Percentiles rank a stretch among this genome's conserved stretches.
Evolutionary conservation across 2,329 filamentous ascomycete species (phyloP).

Genomic region (Fusarium nanum): DNA sequence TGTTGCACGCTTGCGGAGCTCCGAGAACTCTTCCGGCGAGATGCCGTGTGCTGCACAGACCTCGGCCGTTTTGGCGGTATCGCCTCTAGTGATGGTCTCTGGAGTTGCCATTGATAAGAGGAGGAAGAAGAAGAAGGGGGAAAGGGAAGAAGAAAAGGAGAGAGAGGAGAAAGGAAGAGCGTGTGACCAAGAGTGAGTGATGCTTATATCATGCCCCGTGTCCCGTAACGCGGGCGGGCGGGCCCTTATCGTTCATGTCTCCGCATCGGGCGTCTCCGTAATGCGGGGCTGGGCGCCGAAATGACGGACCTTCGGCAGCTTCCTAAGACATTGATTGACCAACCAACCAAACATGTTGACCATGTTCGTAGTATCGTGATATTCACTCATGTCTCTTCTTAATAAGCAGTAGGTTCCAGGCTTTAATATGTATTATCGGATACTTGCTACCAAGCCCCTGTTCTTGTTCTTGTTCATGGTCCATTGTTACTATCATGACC

Average conservation of each 20-base stretch:
- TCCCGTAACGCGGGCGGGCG: slow-evolving; percentile 28
- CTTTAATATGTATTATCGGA: slow-evolving; percentile 34
- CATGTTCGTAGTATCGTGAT: background rate
- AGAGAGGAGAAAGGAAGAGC: background rate
- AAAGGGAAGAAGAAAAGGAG: background rate
- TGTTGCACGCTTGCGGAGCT: slow-evolving; percentile 70
- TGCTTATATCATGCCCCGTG: slow-evolving; percentile 29
- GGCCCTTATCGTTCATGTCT: slow-evolving; percentile 38
- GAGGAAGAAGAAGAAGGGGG: background rate
- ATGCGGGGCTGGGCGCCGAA: slow-evolving; percentile 43
- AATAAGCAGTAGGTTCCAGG: background rate
- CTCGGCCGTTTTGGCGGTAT: slow-evolving; percentile 45
- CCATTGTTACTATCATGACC: slow-evolving; percentile 41
- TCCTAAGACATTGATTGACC: slow-evolving; percentile 7
- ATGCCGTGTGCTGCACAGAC: slow-evolving; percentile 59
- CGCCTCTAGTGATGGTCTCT: slow-evolving; percentile 45
- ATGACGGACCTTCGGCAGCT: slow-evolving; percentile 21
- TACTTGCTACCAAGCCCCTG: slow-evolving; percentile 40
- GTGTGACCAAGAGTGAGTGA: slow-evolving; percentile 4
- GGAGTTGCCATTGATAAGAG: slow-evolving; percentile 33
- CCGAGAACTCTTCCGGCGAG: slow-evolving; percentile 70
- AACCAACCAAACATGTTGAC: background rate
- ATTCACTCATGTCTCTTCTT: background rate
- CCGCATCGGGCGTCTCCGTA: slow-evolving; percentile 43
- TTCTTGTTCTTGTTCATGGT: slow-evolving; percentile 34